Base-by-base conservation (phyloP, 2,329 filamentous ascomycete species). In the Akanthomyces lecanii region DNA sequence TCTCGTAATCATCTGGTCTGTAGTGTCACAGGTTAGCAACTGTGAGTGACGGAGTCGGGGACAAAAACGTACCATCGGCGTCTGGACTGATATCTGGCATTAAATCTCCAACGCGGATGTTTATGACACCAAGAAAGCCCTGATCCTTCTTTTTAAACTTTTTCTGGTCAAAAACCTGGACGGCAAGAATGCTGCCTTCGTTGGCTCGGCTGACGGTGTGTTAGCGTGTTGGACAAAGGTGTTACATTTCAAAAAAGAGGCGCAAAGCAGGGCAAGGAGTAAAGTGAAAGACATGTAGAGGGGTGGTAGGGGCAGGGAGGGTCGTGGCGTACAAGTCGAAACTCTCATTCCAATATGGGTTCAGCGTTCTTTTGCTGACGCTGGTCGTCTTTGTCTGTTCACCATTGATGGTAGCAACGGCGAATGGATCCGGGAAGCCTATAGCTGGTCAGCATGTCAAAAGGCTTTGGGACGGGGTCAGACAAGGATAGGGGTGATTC, bases 71-170 rank as follows among this genome's bases (percentile, higher is more conserved):
- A 98, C 95, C 94, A 80, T 98, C 95, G 67, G 92, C 90, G 63
- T 93, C 92, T 64, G 91, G 86, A 66, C 91, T 89, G 67, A 99
- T 81, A 74, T 97, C 94, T 33, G 74, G 73, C 69, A 99, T 92
- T 45, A 95, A 90, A 82, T 96, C 93, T 70, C 95, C 95, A 69
- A 99, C 89, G 64, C 93, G 89, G 70, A 99, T 90, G 75, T 99
- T 99, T 73, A 99, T 97, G 61, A 99, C 95, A 63, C 95, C 95
- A 7, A 99, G 83, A 74, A 99, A 99, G 10, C 95, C 95, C 76
- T 99, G 95, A 71, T 99, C 95, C 92, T 98, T 99, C 86, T 99
- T 99, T 84, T 99, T 99, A 81, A 99, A 99, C 80, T 99, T 99
- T 82, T 97, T 97, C 79, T 99, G 95, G 77, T 99, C 95, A 74